phyloP scores from a whole-genome alignment of 176 grass and related monocot genomes.

The Oryza nivara region DNA sequence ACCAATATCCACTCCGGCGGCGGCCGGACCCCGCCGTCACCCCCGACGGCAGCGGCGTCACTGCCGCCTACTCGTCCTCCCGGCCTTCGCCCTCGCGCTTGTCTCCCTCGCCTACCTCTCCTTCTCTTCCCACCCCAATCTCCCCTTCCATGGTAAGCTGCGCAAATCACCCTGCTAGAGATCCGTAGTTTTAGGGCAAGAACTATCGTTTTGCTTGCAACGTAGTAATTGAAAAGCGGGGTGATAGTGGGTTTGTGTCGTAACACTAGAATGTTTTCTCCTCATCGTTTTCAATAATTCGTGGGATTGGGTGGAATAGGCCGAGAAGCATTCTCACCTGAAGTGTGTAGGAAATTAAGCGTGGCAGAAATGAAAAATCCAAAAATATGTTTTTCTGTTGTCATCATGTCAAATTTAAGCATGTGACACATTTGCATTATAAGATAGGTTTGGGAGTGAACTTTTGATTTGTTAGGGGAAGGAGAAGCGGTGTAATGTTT shows the following conservation, averaged over 20 bases:
- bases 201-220: constrained; percentile 8
- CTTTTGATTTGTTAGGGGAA: neutral
- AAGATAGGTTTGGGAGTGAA: neutral
- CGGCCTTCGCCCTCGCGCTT: constrained; percentile 48
- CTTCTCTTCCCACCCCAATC: constrained; percentile 53
- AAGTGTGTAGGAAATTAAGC: neutral
- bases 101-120: constrained; percentile 64
- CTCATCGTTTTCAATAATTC: neutral
- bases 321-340: neutral
- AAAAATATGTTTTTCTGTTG: neutral
- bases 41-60: constrained; percentile 42
- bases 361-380: neutral
- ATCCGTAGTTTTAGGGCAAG: neutral
- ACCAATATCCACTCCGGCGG: constrained; percentile 20
- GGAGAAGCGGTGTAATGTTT: neutral
- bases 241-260: neutral
- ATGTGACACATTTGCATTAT: neutral
- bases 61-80: constrained; percentile 44
- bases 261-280: constrained; percentile 14
- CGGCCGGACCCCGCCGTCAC: constrained; percentile 40
- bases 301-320: neutral
- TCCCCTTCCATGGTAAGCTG: constrained; percentile 62
- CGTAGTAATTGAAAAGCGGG: neutral
- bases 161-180: neutral
- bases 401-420: constrained; percentile 9